Evolutionary conservation across 352 stramenopile genomes (phyloP).

Genomic region (Phytopythium cucurbitacearum): DNA sequence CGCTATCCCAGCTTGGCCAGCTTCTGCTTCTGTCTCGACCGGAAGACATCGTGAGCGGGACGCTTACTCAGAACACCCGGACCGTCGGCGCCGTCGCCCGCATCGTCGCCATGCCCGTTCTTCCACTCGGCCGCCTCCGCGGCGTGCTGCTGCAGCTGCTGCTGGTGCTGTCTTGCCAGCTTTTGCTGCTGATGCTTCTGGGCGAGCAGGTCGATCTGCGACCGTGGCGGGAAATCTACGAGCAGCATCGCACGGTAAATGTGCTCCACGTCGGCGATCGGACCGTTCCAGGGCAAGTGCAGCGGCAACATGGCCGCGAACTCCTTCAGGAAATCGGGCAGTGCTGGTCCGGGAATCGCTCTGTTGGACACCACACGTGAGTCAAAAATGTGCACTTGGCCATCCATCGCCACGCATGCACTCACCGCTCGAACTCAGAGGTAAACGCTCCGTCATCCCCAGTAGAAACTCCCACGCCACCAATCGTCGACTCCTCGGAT

Average conservation of each 20-base stretch:
- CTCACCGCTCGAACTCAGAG: slow-evolving; percentile 42
- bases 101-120: slow-evolving; percentile 39
- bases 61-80: slow-evolving; percentile 74
- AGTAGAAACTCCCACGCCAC: slow-evolving; percentile 17
- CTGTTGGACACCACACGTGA: slow-evolving; percentile 14
- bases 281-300: slow-evolving; percentile 81
- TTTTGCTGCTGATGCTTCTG: slow-evolving; percentile 64
- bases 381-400: slow-evolving; percentile 4
- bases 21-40: slow-evolving; percentile 81
- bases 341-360: slow-evolving; percentile 62
- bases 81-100: slow-evolving; percentile 22
- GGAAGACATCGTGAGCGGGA: slow-evolving; percentile 83
- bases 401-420: not conserved
- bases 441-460: slow-evolving; percentile 20
- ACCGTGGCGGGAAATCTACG: slow-evolving; percentile 74
- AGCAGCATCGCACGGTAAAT: slow-evolving; percentile 82
- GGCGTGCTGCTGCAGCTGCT: slow-evolving; percentile 50
- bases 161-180: slow-evolving; percentile 43
- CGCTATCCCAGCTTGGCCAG: slow-evolving; percentile 68
- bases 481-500: slow-evolving; percentile 7
- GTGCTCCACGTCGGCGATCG: slow-evolving; percentile 83
- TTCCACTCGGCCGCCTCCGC: slow-evolving; percentile 36
- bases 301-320: slow-evolving; percentile 80
- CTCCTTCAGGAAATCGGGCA: slow-evolving; percentile 84
- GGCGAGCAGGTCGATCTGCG: slow-evolving; percentile 65